A percentile compares a stretch with the other conserved stretches of the same genome.
Conservation (phyloP, 495 filamentous ascomycete genomes). For the Penicillium antarcticum region DNA sequence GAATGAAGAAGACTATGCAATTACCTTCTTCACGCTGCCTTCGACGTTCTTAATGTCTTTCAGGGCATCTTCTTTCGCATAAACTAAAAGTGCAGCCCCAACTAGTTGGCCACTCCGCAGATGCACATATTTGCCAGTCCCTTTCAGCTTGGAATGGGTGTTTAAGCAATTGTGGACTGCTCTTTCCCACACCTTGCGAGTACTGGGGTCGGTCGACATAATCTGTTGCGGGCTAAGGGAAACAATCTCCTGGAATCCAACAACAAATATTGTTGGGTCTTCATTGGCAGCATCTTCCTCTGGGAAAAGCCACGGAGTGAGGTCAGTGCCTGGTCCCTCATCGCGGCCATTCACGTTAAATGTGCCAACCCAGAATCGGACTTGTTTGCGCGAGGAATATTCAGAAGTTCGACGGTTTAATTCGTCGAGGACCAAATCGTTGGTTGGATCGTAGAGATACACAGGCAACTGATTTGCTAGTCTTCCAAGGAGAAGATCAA, state of each 20-base stretch:
- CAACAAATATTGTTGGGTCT: constrained; percentile 61
- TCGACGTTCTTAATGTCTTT: constrained; percentile 91
- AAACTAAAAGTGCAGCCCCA: constrained; percentile 87
- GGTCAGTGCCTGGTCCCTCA: constrained; percentile 70
- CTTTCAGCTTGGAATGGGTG: constrained; percentile 53
- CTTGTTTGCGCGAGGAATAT: constrained; percentile 49
- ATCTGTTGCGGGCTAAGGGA: constrained; percentile 96
- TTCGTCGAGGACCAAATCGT: constrained; percentile 79
- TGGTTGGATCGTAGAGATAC: constrained; percentile 87
- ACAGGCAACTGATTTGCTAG: constrained; percentile 81
- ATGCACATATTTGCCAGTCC: constrained; percentile 77
- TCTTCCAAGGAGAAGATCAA: constrained; percentile 84
- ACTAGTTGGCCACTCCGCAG: constrained; percentile 92
- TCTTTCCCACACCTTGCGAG: constrained; percentile 81
- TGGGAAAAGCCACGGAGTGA: constrained; percentile 80
- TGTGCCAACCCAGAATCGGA: constrained; percentile 76
- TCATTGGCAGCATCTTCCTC: constrained; percentile 37
- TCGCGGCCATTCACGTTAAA: constrained; percentile 93
- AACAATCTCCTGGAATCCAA: constrained; percentile 98
- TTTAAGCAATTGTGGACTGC: constrained; percentile 79
- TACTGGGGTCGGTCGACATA: constrained; percentile 92
- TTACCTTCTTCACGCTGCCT: constrained; percentile 84
- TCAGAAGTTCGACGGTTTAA: constrained; percentile 56
- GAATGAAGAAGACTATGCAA: not conserved
- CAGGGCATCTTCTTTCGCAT: constrained; percentile 74